Evolutionary conservation across 257 asterid genomes (phyloP).

Genomic region (Perilla frutescens): DNA sequence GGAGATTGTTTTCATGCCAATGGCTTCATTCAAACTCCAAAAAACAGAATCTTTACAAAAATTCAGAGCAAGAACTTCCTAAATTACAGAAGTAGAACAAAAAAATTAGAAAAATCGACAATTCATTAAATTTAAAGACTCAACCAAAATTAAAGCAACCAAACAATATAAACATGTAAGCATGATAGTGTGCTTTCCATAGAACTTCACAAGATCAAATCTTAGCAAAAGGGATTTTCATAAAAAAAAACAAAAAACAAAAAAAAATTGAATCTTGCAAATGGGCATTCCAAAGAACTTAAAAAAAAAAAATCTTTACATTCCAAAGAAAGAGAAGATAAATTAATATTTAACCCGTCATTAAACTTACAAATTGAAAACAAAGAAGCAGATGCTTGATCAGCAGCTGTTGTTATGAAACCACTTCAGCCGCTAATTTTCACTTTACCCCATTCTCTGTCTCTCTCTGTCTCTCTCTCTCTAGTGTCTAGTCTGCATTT

Average conservation of each 20-base stretch:
- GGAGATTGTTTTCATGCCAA: not conserved
- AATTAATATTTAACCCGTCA: not conserved
- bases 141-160: conserved; percentile 8
- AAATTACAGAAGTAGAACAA: not conserved
- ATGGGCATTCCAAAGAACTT: conserved; percentile 36
- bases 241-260: conserved; percentile 1
- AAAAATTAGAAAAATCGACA: not conserved
- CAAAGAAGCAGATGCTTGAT: conserved; percentile 45
- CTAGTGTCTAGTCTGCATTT: conserved; percentile 29
- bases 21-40: conserved; percentile 9
- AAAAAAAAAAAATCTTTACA: conserved; percentile 15
- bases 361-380: conserved; percentile 43
- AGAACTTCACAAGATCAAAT: conserved; percentile 30
- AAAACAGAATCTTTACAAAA: conserved; percentile 25
- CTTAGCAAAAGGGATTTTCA: conserved; percentile 37
- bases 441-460: conserved; percentile 55
- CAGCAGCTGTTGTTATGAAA: conserved; percentile 66
- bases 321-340: conserved; percentile 16
- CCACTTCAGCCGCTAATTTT: conserved; percentile 59
- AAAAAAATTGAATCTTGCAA: conserved; percentile 33
- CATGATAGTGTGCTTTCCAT: conserved; percentile 25
- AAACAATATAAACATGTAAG: not conserved
- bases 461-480: conserved; percentile 25
- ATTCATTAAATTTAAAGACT: conserved; percentile 19
- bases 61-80: conserved; percentile 31